phyloP scores from a whole-genome alignment of 1,139 yeast species.

The Zygosaccharomyces pseudobailii region DNA sequence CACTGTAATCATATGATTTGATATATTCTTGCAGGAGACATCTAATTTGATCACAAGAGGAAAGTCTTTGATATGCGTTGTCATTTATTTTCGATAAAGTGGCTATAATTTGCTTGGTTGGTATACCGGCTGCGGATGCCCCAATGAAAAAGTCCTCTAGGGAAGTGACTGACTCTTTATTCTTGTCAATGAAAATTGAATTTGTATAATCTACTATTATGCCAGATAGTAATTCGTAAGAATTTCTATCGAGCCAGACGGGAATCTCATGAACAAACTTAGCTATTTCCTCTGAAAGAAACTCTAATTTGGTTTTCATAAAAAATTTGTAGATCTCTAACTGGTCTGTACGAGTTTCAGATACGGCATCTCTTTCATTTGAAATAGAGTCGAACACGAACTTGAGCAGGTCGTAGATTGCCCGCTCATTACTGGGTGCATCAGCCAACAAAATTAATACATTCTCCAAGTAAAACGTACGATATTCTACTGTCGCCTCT shows the following conservation, averaged over 20 bases:
- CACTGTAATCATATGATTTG: constrained; percentile 25
- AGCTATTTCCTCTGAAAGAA: constrained; percentile 23
- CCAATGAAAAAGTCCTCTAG: constrained; percentile 32
- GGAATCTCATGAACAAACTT: constrained; percentile 35
- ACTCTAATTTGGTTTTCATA: constrained; percentile 22
- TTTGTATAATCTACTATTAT: constrained; percentile 32
- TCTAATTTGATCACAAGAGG: constrained; percentile 30
- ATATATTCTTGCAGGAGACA: constrained; percentile 32
- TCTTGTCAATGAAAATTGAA: constrained; percentile 20
- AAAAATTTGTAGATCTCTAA: constrained; percentile 30
- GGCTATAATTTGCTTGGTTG: constrained; percentile 16
- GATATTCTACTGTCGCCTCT: neutral
- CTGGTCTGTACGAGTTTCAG: constrained; percentile 22
- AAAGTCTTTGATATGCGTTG: constrained; percentile 13
- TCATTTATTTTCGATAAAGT: constrained; percentile 23
- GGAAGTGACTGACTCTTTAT: constrained; percentile 23
- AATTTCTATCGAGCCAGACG: constrained; percentile 28
- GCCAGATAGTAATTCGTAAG: constrained; percentile 28
- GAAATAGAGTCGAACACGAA: constrained; percentile 8
- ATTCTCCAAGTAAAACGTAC: constrained; percentile 11
- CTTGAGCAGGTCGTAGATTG: constrained; percentile 8
- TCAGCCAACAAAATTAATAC: constrained; percentile 9
- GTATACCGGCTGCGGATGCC: constrained; percentile 19
- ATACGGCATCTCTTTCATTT: constrained; percentile 25
- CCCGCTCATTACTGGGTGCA: constrained; percentile 10